These are phyloP conservation scores for Talaromyces rugulosus DNA, from an alignment of 2,329 filamentous ascomycete genomes.

Conservation along the genomic window DNA sequence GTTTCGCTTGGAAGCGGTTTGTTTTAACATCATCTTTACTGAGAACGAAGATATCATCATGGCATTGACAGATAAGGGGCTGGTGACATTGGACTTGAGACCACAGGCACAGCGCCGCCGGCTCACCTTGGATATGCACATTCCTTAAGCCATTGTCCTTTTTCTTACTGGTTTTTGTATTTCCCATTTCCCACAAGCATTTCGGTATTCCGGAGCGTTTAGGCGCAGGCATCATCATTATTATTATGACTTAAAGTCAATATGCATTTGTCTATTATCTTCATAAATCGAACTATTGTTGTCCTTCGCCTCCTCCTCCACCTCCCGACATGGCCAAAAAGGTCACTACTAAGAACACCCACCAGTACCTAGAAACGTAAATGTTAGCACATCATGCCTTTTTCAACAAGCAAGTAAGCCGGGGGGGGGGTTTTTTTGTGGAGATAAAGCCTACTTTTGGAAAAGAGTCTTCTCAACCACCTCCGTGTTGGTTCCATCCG, in stretches of 20 bases:
- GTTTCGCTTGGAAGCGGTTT: conserved; percentile 33
- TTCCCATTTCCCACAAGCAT: not conserved
- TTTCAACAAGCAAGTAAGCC: not conserved
- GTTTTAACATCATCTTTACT: conserved; percentile 33
- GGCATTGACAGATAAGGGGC: conserved; percentile 38
- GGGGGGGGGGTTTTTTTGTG: not conserved
- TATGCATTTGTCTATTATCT: not conserved
- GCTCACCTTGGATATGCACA: conserved; percentile 5
- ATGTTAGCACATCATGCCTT: not conserved
- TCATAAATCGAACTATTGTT: not conserved
- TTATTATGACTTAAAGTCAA: not conserved
- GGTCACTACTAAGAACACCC: conserved; percentile 39
- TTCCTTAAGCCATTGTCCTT: not conserved
- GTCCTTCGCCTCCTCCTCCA: conserved; percentile 28
- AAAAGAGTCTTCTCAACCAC: conserved; percentile 42
- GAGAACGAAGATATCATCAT: conserved; percentile 34
- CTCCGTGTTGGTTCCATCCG: conserved; percentile 35
- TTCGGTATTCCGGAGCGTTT: not conserved
- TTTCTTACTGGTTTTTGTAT: not conserved
- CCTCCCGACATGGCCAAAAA: conserved; percentile 40
- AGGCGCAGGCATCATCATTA: not conserved
- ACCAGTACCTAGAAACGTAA: conserved; percentile 40
- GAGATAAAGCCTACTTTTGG: conserved; percentile 33
- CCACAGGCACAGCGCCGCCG: conserved; percentile 23
- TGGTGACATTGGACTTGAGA: conserved; percentile 36